Base-by-base conservation (phyloP, 2,329 filamentous ascomycete genomes). In the Paraphoma sp. region DNA sequence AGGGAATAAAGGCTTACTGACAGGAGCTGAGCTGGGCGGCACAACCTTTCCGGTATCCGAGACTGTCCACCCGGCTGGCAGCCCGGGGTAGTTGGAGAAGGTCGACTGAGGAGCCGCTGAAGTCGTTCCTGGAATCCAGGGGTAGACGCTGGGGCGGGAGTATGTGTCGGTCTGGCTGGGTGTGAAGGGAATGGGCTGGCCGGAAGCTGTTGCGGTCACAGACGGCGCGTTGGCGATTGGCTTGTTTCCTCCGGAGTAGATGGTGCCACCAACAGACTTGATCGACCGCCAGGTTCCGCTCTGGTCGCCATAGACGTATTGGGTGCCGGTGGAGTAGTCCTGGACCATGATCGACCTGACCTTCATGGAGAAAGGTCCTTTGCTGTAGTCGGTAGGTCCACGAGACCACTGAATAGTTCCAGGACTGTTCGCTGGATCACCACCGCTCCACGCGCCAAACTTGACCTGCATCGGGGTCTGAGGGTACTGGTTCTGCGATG, bases 391-490 rank as follows among this genome's bases (percentile, higher is more conserved):
- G 47, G 92, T 97, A 47, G 86, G 84, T 12, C 95, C 95, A 53
- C 89, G 86, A 54, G 95, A 91, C 95, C 95, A 99, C 63, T 87
- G 82, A 68, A 98, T 92, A 14, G 94, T 98, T 55, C 95, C 95
- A 12, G 83, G 76, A 1, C 88, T 72, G 76, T 98, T 97, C 29
- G 82, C 83, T 0, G 92, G 79, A 76, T 98, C 95, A 66, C 95
- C 95, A 70, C 93, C 95, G 51, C 92, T 88, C 95, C 95, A 99
- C 54, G 90, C 82, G 58, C 95, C 95, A 68, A 98, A 88, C 78
- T 94, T 96, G 79, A 98, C 81, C 78, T 93, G 90, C 92, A 97
- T 97, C 4, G 95, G 95, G 0, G 93, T 93, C 80, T 99, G 95
- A 7, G 95, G 95, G 73, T 96, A 99, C 77, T 96, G 91, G 53